Conservation (phyloP, 2,329 filamentous ascomycete genomes). For the Ophiostoma ulmi region DNA sequence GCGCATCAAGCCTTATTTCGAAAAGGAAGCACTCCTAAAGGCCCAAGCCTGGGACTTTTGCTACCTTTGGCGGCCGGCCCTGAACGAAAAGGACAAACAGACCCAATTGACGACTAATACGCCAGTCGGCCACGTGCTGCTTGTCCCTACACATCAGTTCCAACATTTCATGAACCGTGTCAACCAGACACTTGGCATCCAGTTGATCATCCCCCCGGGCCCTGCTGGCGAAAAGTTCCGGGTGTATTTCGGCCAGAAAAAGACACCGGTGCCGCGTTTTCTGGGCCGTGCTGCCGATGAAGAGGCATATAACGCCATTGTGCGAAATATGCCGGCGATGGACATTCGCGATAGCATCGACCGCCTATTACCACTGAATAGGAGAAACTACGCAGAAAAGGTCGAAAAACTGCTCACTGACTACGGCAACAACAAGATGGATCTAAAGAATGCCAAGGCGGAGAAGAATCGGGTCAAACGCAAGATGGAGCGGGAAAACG, state of each 20-base stretch:
- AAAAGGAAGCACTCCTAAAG: constrained; percentile 51
- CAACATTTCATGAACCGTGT: constrained; percentile 58
- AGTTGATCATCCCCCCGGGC: constrained; percentile 54
- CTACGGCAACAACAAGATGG: constrained; percentile 38
- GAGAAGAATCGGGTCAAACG: background rate
- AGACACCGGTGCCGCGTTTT: constrained; percentile 61
- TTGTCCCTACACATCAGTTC: constrained; percentile 65
- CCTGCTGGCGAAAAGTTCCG: constrained; percentile 50
- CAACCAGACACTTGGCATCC: constrained; percentile 52
- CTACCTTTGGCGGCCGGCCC: constrained; percentile 55
- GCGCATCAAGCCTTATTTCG: constrained; percentile 50
- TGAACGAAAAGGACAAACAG: constrained; percentile 27
- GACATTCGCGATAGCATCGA: constrained; percentile 16
- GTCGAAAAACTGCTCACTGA: constrained; percentile 8
- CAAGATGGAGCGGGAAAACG: background rate
- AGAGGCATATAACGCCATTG: constrained; percentile 34
- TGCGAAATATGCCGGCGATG: constrained; percentile 24
- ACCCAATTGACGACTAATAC: constrained; percentile 22
- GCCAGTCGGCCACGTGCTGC: constrained; percentile 44
- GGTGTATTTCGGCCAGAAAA: constrained; percentile 55
- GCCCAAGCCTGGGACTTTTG: constrained; percentile 68
- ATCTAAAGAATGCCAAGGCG: constrained; percentile 36
- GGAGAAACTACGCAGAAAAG: constrained; percentile 16
- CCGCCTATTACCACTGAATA: background rate
- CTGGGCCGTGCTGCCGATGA: constrained; percentile 53